phyloP scores from a whole-genome alignment of 2,329 filamentous ascomycete genomes.

The Mycosphaerella arachidis region DNA sequence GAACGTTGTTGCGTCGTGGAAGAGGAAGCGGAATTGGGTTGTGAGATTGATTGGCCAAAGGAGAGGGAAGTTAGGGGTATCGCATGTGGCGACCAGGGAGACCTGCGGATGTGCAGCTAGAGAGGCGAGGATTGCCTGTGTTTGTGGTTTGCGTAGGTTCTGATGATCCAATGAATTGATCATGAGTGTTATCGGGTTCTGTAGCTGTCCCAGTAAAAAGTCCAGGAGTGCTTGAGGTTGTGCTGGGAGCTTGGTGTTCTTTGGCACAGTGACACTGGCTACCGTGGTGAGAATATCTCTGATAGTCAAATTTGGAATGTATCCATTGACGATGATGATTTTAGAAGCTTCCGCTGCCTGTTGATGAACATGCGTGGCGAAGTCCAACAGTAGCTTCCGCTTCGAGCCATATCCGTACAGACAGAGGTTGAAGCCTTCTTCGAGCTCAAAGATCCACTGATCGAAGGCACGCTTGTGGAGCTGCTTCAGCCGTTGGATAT shows the following conservation, averaged over 20 bases:
- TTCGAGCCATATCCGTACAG: conserved; percentile 94
- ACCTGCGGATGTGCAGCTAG: conserved; percentile 71
- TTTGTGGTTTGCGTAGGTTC: conserved; percentile 64
- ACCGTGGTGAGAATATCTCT: conserved; percentile 68
- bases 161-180: conserved; percentile 83
- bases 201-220: conserved; percentile 59
- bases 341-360: conserved; percentile 43
- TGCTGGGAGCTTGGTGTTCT: conserved; percentile 53
- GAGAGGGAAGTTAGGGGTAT: conserved; percentile 80
- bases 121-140: conserved; percentile 69
- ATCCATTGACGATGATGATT: conserved; percentile 85
- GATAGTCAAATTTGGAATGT: conserved; percentile 61
- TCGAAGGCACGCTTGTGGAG: conserved; percentile 77
- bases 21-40: conserved; percentile 77
- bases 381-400: conserved; percentile 65
- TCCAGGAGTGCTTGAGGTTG: conserved; percentile 67
- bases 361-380: conserved; percentile 66
- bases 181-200: conserved; percentile 38
- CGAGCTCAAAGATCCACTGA: conserved; percentile 89
- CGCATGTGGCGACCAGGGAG: conserved; percentile 71
- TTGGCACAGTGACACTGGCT: conserved; percentile 55
- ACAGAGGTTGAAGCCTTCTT: conserved; percentile 81
- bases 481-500: conserved; percentile 66
- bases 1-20: conserved; percentile 94
- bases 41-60: conserved; percentile 87